Conservation (phyloP, 140 eudicot species). For the Erigeron philadelphicus region DNA sequence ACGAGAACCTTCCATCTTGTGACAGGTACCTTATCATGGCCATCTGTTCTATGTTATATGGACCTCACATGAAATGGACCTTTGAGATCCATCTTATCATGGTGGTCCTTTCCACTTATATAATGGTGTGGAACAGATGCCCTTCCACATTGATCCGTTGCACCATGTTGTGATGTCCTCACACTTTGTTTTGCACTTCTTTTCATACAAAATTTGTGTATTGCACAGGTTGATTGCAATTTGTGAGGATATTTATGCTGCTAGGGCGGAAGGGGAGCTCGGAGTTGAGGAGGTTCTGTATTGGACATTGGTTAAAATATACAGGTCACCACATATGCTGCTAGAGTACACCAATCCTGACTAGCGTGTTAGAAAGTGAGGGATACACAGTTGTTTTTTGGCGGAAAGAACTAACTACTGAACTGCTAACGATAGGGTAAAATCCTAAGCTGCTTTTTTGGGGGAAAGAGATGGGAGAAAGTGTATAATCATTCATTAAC, state of each 20-base stretch:
- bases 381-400: neutral
- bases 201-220: constrained; percentile 2
- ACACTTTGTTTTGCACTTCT: constrained; percentile 10
- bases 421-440: constrained; percentile 32
- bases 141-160: neutral
- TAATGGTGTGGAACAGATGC: too few species aligned
- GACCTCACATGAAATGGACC: too few species aligned
- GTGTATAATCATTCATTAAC: constrained; percentile 11
- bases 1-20: constrained; percentile 63
- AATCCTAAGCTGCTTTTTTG: constrained; percentile 4
- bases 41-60: too few species aligned
- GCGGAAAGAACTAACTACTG: constrained; percentile 25
- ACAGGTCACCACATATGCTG: constrained; percentile 60
- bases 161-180: neutral
- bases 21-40: constrained; percentile 41
- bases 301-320: constrained; percentile 64
- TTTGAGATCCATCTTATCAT: too few species aligned
- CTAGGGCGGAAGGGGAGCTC: constrained; percentile 77
- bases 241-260: constrained; percentile 68
- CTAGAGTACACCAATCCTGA: constrained; percentile 62
- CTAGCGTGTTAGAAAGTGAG: constrained; percentile 21
- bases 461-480: neutral
- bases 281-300: constrained; percentile 69
- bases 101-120: too few species aligned
- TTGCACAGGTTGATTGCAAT: constrained; percentile 54